phyloP scores from a whole-genome alignment of 2,329 filamentous ascomycete species.

The Hypoxylon sp. region DNA sequence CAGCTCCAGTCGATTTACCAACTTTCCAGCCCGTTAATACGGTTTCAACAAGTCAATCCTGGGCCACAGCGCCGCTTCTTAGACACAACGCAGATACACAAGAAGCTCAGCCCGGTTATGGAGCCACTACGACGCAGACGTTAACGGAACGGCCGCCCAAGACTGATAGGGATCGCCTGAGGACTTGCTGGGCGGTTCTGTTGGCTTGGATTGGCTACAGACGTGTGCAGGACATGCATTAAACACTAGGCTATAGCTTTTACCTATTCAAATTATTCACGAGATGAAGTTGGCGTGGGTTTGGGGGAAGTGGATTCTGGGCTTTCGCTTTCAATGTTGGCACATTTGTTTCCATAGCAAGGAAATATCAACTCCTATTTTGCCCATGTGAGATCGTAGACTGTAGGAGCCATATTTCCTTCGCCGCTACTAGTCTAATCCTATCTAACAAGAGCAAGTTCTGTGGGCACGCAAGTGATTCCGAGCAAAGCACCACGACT shows the following conservation, averaged over 20 bases:
- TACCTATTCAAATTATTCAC: not conserved
- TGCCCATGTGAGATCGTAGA: no score
- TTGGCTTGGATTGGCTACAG: conserved; percentile 19
- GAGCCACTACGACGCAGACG: not conserved
- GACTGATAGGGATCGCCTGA: not conserved
- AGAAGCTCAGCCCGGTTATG: not conserved
- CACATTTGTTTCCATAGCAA: not conserved
- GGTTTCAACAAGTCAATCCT: not conserved
- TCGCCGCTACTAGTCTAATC: no score
- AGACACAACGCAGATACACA: not conserved
- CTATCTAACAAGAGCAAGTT: not conserved
- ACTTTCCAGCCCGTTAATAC: not conserved
- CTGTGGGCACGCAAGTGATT: conserved; percentile 16
- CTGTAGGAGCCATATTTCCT: no score
- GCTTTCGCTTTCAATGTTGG: not conserved
- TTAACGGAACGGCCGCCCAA: not conserved
- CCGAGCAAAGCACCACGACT: conserved; percentile 19
- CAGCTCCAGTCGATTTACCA: not conserved
- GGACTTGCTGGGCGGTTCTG: conserved; percentile 21
- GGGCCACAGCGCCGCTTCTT: conserved; percentile 9
- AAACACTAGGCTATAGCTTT: not conserved
- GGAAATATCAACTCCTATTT: not conserved
- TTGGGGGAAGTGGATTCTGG: not conserved
- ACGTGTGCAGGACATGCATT: conserved; percentile 14
- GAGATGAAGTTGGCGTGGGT: not conserved